Evolutionary conservation across 2,329 filamentous ascomycete genomes (phyloP), one percentile per base, ranked within the genome.

Genomic region (Phoma sp.): DNA sequence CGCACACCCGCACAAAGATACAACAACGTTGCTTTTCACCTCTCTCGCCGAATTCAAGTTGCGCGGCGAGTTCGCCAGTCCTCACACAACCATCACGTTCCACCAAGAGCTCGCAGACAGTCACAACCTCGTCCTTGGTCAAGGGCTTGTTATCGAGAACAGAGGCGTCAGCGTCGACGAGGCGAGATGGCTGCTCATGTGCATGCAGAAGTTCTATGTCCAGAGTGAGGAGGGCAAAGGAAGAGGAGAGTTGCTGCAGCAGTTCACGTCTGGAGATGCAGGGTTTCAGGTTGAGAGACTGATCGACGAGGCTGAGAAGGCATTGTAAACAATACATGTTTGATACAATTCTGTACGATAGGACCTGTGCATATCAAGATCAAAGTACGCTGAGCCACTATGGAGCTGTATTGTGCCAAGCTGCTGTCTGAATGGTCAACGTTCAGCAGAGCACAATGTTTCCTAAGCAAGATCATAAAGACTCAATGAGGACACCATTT

Each of bases 41-140:
- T 90, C 95, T 69, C 82, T 99, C 29, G 93, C 91, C 13, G 91
- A 97, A 73, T 99, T 89, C 79, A 97, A 98, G 81, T 78, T 91
- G 53, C 84, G 93, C 46, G 93, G 93, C 46, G 90, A 96, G 75
- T 99, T 87, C 70, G 91, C 91, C 39, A 86, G 89, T 75, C 93
- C 95, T 41, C 95, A 99, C 71, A 99, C 95, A 0, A 97, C 91
- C 2, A 81, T 98, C 50, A 97, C 93, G 36, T 92, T 98, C 75
- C 91, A 99, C 76, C 78, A 89, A 13, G 95, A 99, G 74, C 78
- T 97, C 2, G 85, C 85, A 0, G 80, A 83, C 54, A 83, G 86
- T 8, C 90, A 91, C 66, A 90, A 87, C 4, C 69, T 98, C 24
- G 92, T 97, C 11, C 79, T 99, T 59, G 88, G 97, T 80, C 89